Evolutionary conservation across 2,329 filamentous ascomycete species (phyloP).

Genomic region (Fusarium neocosmosporiellum): DNA sequence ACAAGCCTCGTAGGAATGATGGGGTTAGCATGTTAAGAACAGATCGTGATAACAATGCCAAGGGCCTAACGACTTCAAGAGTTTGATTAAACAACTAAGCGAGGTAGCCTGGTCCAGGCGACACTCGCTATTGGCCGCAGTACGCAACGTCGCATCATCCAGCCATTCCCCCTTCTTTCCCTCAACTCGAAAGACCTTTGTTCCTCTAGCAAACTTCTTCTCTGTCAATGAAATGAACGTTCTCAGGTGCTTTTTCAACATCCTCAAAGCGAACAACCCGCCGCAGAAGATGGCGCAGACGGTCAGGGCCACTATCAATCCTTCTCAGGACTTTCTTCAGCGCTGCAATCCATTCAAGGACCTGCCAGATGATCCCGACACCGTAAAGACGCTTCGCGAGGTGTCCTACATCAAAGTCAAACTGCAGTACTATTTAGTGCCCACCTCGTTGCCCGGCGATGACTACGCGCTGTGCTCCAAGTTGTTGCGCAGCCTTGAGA

Average conservation of each 20-base stretch:
- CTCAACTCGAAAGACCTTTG: neutral
- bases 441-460: slow-evolving; percentile 25
- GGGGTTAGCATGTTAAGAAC: neutral
- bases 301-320: slow-evolving; percentile 9
- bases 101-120: neutral
- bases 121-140: neutral
- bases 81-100: neutral
- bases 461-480: slow-evolving; percentile 25
- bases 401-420: slow-evolving; percentile 24
- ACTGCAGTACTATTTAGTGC: slow-evolving; percentile 10
- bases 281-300: slow-evolving; percentile 15
- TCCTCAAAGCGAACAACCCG: slow-evolving; percentile 12
- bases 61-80: neutral
- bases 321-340: slow-evolving; percentile 20
- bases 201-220: neutral
- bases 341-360: slow-evolving; percentile 29
- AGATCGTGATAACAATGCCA: neutral
- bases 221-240: slow-evolving; percentile 10
- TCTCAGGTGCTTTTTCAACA: slow-evolving; percentile 18
- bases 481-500: slow-evolving; percentile 26
- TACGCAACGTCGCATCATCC: neutral
- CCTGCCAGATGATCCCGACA: slow-evolving; percentile 13
- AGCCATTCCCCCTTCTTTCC: neutral
- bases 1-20: neutral
- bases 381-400: slow-evolving; percentile 25